Evolutionary conservation across 2,329 filamentous ascomycete genomes (phyloP).

Genomic region (Pestalotiopsis sp.): DNA sequence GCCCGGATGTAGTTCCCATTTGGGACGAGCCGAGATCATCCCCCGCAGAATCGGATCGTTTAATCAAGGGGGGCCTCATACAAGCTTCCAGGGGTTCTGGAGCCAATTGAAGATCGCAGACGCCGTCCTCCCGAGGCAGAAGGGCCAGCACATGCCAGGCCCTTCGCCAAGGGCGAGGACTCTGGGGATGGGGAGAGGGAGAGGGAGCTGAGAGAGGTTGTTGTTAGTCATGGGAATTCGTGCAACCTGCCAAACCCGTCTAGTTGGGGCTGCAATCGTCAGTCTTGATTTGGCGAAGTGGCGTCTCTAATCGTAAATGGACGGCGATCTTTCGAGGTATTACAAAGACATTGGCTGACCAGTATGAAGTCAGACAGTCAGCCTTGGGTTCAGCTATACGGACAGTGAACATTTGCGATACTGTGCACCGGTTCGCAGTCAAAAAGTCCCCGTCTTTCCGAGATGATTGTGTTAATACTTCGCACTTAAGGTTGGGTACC

Average conservation of each 20-base stretch:
- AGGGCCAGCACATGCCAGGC: slow-evolving; percentile 3
- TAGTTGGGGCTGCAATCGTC: background rate
- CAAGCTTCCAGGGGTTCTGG: background rate
- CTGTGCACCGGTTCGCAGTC: too few relatives aligned
- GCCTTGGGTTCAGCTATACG: too few relatives aligned
- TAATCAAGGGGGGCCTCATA: background rate
- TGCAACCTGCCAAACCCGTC: slow-evolving; percentile 2
- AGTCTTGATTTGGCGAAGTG: background rate
- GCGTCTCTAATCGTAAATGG: background rate
- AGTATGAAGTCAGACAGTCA: too few relatives aligned
- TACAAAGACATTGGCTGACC: too few relatives aligned
- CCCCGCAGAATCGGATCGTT: slow-evolving; percentile 5
- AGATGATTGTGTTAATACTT: too few relatives aligned
- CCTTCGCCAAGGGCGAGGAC: background rate
- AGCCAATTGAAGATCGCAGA: background rate
- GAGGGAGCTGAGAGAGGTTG: background rate
- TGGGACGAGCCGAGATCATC: slow-evolving; percentile 28
- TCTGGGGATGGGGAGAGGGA: background rate
- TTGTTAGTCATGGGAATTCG: background rate
- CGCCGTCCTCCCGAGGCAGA: slow-evolving; percentile 4
- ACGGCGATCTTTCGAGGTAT: background rate
- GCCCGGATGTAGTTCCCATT: slow-evolving; percentile 21
- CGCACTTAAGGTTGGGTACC: background rate
- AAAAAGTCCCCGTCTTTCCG: too few relatives aligned
- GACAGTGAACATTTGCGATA: too few relatives aligned